These are phyloP conservation scores for Parachaetomium inaequale DNA, from an alignment of 495 filamentous ascomycete species.

Conservation along the genomic window DNA sequence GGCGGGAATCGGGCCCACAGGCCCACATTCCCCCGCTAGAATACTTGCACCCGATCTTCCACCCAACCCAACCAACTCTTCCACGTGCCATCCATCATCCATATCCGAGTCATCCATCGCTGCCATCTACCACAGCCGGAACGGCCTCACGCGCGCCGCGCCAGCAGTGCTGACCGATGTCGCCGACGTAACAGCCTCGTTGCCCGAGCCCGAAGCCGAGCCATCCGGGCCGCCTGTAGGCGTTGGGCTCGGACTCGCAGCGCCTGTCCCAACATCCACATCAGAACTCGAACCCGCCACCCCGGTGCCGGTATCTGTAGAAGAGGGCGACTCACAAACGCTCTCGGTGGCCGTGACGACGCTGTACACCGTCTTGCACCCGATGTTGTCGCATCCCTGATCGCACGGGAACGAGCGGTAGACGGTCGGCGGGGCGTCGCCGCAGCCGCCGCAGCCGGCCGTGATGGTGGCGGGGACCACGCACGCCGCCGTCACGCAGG, in stretches of 20 bases:
- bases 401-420: slow-evolving; percentile 21
- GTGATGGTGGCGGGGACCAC: slow-evolving; percentile 22
- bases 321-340: slow-evolving; percentile 1
- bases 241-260: not conserved
- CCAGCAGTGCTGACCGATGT: slow-evolving; percentile 10
- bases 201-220: not conserved
- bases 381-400: slow-evolving; percentile 23
- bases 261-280: not conserved
- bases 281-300: not conserved
- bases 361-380: slow-evolving; percentile 23
- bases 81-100: not conserved
- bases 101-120: not conserved
- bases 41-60: not conserved
- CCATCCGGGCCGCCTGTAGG: not conserved
- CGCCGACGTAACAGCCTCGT: not conserved
- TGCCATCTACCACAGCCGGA: slow-evolving; percentile 8
- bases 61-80: not conserved
- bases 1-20: too few relatives aligned
- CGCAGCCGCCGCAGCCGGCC: slow-evolving; percentile 22
- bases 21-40: too few relatives aligned
- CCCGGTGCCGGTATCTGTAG: not conserved
- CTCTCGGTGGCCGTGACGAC: slow-evolving; percentile 16
- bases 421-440: slow-evolving; percentile 20
- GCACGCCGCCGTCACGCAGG: slow-evolving; percentile 29
- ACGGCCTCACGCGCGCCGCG: not conserved